Conservation (phyloP, 2,329 filamentous ascomycete genomes). For the Akanthomyces lecanii region DNA sequence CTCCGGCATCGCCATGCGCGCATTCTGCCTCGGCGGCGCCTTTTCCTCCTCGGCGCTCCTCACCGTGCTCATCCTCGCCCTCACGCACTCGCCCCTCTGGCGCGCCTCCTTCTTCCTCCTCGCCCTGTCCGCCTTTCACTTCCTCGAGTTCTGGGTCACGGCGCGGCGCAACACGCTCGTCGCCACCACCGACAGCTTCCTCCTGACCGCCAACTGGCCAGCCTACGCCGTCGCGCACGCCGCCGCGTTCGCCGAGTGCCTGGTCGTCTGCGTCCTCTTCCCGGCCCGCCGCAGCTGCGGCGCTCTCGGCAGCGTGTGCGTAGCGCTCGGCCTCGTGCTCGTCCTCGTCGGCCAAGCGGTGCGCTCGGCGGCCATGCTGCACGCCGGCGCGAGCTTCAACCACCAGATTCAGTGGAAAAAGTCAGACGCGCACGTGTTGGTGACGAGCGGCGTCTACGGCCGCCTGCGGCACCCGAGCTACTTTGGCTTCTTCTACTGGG, state of each 20-base stretch:
- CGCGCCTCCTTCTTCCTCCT: conserved; percentile 63
- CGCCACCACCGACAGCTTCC: conserved; percentile 70
- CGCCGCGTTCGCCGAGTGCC: conserved; percentile 68
- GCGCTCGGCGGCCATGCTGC: conserved; percentile 79
- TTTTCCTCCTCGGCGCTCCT: conserved; percentile 35
- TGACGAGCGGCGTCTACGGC: conserved; percentile 76
- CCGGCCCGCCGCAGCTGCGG: conserved; percentile 42
- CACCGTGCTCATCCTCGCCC: conserved; percentile 30
- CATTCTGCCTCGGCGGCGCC: conserved; percentile 49
- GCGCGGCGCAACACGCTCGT: conserved; percentile 75
- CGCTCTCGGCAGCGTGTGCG: conserved; percentile 32
- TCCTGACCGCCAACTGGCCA: conserved; percentile 79
- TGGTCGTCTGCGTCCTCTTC: conserved; percentile 55
- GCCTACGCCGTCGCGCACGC: conserved; percentile 80
- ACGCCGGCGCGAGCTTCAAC: conserved; percentile 89
- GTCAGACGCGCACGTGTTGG: conserved; percentile 67
- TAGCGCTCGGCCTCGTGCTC: conserved; percentile 58
- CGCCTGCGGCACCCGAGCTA: conserved; percentile 82
- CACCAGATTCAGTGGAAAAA: conserved; percentile 74
- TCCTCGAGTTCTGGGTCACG: conserved; percentile 92
- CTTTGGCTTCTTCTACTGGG: conserved; percentile 99
- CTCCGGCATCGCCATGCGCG: conserved; percentile 54
- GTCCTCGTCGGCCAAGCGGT: conserved; percentile 68
- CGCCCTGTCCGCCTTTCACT: conserved; percentile 79
- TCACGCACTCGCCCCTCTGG: conserved; percentile 49